Evolutionary conservation across 169 alveolate genomes (phyloP), one percentile per base, ranked within the genome.

Genomic region (Cryptosporidium bovis): DNA sequence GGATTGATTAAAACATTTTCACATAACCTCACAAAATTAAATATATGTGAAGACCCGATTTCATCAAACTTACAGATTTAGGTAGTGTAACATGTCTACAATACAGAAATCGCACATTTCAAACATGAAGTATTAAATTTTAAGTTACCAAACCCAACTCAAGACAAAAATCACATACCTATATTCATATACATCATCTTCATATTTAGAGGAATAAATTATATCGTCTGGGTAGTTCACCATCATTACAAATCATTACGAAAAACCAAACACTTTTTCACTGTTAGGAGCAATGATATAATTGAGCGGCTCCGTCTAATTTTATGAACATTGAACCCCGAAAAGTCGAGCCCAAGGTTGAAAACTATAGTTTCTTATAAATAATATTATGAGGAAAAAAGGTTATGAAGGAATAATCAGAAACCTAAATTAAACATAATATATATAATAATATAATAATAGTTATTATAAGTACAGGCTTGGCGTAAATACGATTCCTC

Each of bases 401-500:
- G 4, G 12, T 5, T 5, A 53, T 53, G 64, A 53, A 53, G 12
- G 12, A 53, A 53, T 53, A 0, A 20, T 53, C 29, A n/a, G 29
- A 53, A 16, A 3, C 12, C 0, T 53, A 53, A 5, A 53, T 12
- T 13, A 0, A 53, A 12, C 10, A 40, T 40, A 40, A 40, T 40
- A 6, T 3, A 40, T 6, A 53, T 53, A 53, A 53, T 53, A 53
- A n/a, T 53, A n/a, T n/a, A 13, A 53, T 1, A n/a, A 1, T 20
- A 27, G 8, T 20, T 6, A 0, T 62, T 27, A 62, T 62, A 62
- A 62, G 91, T 97, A 98, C 82, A 98, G 95, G 65, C 99, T 96
- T 12, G 99, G 98, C 10, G 99, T 97, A 92, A 98, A 98, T 44
- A 98, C 98, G 62, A 98, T 98, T 50, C 99, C 99, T 68, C 99